These are phyloP conservation scores for Spiromastix sp. DNA, from an alignment of 2,329 filamentous ascomycete genomes.

Conservation along the genomic window DNA sequence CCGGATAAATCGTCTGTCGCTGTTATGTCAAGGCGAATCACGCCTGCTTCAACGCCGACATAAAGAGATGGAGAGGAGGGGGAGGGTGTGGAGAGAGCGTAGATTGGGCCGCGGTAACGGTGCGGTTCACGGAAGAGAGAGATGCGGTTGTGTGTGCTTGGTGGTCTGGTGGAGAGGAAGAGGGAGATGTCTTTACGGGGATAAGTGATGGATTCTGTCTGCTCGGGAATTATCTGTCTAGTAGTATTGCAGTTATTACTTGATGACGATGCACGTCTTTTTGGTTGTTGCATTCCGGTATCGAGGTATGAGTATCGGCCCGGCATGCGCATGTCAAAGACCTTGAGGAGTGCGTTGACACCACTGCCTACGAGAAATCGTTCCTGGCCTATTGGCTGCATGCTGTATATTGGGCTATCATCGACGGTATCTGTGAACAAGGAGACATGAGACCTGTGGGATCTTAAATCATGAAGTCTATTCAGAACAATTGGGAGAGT, in stretches of 20 bases:
- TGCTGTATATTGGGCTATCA: slow-evolving; percentile 47
- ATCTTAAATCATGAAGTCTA: slow-evolving; percentile 52
- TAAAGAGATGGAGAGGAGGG: slow-evolving; percentile 36
- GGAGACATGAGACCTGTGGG: slow-evolving; percentile 36
- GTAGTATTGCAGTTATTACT: not conserved
- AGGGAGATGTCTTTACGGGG: slow-evolving; percentile 30
- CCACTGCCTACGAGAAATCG: slow-evolving; percentile 47
- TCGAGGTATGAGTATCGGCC: slow-evolving; percentile 25
- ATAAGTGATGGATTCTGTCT: slow-evolving; percentile 3
- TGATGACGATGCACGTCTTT: slow-evolving; percentile 2
- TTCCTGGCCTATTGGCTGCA: slow-evolving; percentile 47
- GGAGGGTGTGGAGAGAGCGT: slow-evolving; percentile 35
- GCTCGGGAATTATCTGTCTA: not conserved
- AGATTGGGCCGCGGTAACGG: slow-evolving; percentile 35
- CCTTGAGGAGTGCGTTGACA: slow-evolving; percentile 48
- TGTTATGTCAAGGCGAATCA: slow-evolving; percentile 34
- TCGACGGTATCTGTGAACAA: slow-evolving; percentile 47
- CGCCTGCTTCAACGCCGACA: slow-evolving; percentile 31
- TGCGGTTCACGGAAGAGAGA: slow-evolving; percentile 12
- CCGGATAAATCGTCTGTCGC: slow-evolving; percentile 33
- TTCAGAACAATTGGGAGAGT: not conserved
- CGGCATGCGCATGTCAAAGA: slow-evolving; percentile 49
- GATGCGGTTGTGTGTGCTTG: slow-evolving; percentile 7
- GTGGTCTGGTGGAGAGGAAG: slow-evolving; percentile 27
- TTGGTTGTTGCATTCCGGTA: slow-evolving; percentile 11